These are phyloP conservation scores for Scenedesmus sp. DNA, from an alignment of 163 green algal genomes.

Conservation along the genomic window DNA sequence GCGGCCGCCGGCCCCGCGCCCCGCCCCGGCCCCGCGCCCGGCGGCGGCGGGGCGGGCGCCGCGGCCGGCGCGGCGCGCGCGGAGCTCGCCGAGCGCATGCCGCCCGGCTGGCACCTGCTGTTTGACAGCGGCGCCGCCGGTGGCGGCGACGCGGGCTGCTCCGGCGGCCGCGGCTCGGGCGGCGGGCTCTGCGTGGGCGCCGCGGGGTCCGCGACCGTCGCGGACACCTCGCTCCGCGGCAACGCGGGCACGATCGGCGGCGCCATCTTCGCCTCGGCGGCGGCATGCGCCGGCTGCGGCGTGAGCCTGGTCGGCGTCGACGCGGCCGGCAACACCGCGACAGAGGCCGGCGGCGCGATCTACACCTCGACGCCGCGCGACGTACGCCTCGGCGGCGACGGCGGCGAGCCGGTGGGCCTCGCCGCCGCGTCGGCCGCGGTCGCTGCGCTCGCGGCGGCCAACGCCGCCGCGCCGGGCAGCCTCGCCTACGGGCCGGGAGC, in stretches of 20 bases:
- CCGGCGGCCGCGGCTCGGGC: conserved; percentile 5
- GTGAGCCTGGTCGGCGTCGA: background rate
- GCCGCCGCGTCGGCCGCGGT: no score
- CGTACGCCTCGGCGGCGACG: background rate
- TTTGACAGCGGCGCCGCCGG: conserved; percentile 3
- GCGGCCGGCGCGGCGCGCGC: no score
- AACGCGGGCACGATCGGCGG: conserved; percentile 19
- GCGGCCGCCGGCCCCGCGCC: no score
- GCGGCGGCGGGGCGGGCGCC: no score
- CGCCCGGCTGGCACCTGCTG: background rate
- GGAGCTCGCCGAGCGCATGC: no score
- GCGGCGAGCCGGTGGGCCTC: no score
- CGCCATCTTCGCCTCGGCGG: conserved; percentile 13
- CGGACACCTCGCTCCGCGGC: background rate
- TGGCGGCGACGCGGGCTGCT: background rate
- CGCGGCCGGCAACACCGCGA: conserved; percentile 14
- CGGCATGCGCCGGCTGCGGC: background rate
- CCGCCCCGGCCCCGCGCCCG: no score
- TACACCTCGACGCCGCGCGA: conserved; percentile 28
- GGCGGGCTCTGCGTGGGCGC: conserved; percentile 4
- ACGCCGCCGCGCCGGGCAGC: background rate
- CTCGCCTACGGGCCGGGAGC: conserved; percentile 14
- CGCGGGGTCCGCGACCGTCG: background rate
- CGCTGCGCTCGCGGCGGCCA: no score
- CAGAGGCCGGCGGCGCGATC: conserved; percentile 4